A percentile compares a stretch with the other conserved stretches of the same genome.
phyloP scores from a whole-genome alignment of 768 basidiomycete genomes.

The Fistulinella prunicolor region DNA sequence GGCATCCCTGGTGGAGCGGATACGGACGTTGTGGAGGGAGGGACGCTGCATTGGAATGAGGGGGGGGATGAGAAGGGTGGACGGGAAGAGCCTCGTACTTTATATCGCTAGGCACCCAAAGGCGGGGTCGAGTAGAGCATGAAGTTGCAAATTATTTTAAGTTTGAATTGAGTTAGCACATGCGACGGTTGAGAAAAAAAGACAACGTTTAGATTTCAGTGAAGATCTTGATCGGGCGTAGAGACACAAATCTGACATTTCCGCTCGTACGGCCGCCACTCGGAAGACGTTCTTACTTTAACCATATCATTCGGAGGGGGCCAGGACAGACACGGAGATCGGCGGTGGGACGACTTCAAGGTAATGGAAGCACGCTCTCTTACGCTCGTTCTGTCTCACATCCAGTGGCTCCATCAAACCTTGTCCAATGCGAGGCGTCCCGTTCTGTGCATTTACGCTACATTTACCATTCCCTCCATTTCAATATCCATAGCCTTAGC shows the following conservation, averaged over 20 bases:
- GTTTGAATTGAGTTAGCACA: constrained; percentile 57
- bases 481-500: constrained; percentile 2
- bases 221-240: constrained; percentile 21
- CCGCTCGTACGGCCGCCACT: constrained; percentile 19
- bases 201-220: constrained; percentile 14
- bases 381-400: constrained; percentile 3
- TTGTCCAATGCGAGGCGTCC: no score
- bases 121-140: constrained; percentile 23
- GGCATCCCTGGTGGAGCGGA: constrained; percentile 78
- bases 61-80: constrained; percentile 28
- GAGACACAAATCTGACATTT: constrained; percentile 5
- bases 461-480: constrained; percentile 2
- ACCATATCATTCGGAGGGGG: no score
- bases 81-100: constrained; percentile 37
- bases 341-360: constrained; percentile 17
- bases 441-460: constrained; percentile 7
- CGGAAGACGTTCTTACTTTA: neutral
- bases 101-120: constrained; percentile 34
- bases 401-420: no score
- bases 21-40: constrained; percentile 71
- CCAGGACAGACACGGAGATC: no score
- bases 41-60: constrained; percentile 61
- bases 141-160: constrained; percentile 44
- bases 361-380: constrained; percentile 14
- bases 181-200: constrained; percentile 8